Percentiles rank a stretch among this genome's conserved stretches.
Conservation (phyloP, 2,329 filamentous ascomycete genomes). For the Fusarium sp. region DNA sequence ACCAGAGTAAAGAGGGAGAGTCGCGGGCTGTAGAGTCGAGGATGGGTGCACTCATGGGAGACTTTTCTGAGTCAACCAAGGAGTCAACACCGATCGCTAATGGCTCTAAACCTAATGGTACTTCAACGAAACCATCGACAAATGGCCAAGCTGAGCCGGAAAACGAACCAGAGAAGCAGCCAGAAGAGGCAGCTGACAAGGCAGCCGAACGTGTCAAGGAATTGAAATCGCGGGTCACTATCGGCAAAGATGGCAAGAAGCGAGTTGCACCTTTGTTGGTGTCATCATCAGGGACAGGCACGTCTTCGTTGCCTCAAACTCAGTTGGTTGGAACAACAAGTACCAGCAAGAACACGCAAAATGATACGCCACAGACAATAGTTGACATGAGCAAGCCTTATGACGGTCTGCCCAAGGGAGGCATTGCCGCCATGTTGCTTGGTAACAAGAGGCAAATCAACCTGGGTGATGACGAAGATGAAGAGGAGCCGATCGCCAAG, state of each 20-base stretch:
- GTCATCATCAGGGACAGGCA: constrained; percentile 85
- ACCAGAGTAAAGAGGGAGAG: constrained; percentile 91
- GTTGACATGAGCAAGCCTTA: constrained; percentile 94
- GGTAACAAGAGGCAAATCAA: constrained; percentile 92
- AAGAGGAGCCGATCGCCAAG: constrained; percentile 64
- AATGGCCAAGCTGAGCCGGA: constrained; percentile 51
- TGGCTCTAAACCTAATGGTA: constrained; percentile 56
- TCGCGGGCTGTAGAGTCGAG: constrained; percentile 88
- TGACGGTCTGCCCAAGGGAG: constrained; percentile 90
- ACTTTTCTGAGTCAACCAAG: constrained; percentile 68
- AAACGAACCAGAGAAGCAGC: constrained; percentile 50
- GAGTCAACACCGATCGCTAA: constrained; percentile 58
- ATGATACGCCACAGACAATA: constrained; percentile 81
- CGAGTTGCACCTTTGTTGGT: constrained; percentile 91
- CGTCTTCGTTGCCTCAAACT: constrained; percentile 88
- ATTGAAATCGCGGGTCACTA: constrained; percentile 90
- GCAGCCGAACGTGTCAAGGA: constrained; percentile 62
- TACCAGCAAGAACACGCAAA: constrained; percentile 67
- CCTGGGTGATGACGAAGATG: constrained; percentile 78
- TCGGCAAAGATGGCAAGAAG: constrained; percentile 97
- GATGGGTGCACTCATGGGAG: constrained; percentile 99
- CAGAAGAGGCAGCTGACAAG: constrained; percentile 63
- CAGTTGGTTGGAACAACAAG: constrained; percentile 83
- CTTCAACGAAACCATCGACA: constrained; percentile 51
- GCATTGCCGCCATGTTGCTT: constrained; percentile 83